A percentile compares a stretch with the other conserved stretches of the same genome.
Evolutionary conservation across 805 yeast species (phyloP).

Genomic region (Candida hispaniensis): DNA sequence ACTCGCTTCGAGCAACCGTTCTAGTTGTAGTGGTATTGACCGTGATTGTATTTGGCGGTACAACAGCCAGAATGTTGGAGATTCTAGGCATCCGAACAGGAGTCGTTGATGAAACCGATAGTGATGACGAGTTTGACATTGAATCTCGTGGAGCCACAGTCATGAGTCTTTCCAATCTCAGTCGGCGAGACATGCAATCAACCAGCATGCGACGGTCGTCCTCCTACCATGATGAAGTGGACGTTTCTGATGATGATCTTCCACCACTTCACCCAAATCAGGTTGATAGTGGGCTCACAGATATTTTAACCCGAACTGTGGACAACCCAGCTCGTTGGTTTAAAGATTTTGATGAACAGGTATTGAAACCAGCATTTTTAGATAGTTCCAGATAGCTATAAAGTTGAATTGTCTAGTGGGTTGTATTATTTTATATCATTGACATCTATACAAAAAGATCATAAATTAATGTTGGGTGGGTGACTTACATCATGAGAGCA

Average conservation of each 20-base stretch:
- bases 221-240: constrained; percentile 22
- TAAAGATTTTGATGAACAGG: constrained; percentile 84
- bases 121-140: constrained; percentile 93
- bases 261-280: constrained; percentile 27
- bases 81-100: constrained; percentile 89
- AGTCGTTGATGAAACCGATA: constrained; percentile 66
- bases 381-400: constrained; percentile 34
- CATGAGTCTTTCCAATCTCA: constrained; percentile 5
- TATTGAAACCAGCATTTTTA: constrained; percentile 79
- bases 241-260: constrained; percentile 27
- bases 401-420: constrained; percentile 5
- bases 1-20: constrained; percentile 84
- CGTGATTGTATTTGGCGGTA: constrained; percentile 94
- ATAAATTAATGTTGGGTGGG: too few relatives aligned
- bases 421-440: background rate
- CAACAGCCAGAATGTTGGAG: constrained; percentile 97
- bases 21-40: constrained; percentile 93
- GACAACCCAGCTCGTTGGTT: constrained; percentile 88
- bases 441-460: constrained; percentile 7
- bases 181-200: constrained; percentile 1
- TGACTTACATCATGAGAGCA: constrained; percentile 14
- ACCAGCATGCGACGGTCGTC: constrained; percentile 18
- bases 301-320: constrained; percentile 27
- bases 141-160: constrained; percentile 34
- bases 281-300: constrained; percentile 22